These are phyloP conservation scores for Deuterostichococcus epilithicus DNA, from an alignment of 139 green algal species.

Conservation along the genomic window DNA sequence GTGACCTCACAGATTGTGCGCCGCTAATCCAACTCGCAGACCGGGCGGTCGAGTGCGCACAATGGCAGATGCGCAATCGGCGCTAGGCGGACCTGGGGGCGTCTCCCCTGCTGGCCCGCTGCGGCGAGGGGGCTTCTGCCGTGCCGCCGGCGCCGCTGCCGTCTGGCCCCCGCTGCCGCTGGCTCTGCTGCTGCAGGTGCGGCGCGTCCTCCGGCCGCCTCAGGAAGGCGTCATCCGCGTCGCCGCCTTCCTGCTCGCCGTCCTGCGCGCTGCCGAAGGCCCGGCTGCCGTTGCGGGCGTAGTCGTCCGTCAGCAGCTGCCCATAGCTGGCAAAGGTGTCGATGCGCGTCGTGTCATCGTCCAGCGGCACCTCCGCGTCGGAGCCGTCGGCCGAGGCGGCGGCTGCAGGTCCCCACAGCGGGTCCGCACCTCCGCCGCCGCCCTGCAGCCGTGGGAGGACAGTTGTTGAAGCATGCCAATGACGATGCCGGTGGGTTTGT, in stretches of 20 bases:
- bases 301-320: conserved; percentile 30
- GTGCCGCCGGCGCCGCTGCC: conserved; percentile 61
- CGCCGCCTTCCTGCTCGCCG: conserved; percentile 45
- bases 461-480: too few relatives aligned
- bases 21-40: neutral
- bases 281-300: neutral
- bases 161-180: neutral
- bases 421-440: too few relatives aligned
- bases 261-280: neutral
- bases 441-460: too few relatives aligned
- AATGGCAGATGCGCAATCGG: too few relatives aligned
- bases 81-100: too few relatives aligned
- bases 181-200: neutral
- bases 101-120: too few relatives aligned
- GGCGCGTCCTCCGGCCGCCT: neutral
- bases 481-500: too few relatives aligned
- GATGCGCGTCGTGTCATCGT: neutral
- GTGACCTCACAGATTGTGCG: neutral
- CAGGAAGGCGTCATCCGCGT: conserved; percentile 29
- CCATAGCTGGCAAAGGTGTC: conserved; percentile 44
- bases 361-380: neutral
- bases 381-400: neutral
- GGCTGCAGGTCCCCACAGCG: too few relatives aligned
- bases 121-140: conserved; percentile 17
- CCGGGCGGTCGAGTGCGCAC: too few relatives aligned